Base-by-base conservation (phyloP, 805 yeast species). In the Grigorovia humatica region DNA sequence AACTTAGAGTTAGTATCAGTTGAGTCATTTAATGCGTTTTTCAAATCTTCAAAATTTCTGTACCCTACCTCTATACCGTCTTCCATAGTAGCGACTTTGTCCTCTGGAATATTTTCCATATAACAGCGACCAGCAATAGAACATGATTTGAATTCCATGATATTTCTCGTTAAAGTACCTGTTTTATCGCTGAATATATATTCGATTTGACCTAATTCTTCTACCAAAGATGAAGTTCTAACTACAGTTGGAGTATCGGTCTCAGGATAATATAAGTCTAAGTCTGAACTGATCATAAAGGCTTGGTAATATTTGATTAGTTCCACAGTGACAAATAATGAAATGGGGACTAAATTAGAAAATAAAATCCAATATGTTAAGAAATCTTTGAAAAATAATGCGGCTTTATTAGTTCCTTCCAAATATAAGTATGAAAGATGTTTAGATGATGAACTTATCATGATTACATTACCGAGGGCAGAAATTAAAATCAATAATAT, bases 111-210 rank as follows among this genome's bases (percentile, higher is more conserved):
- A 43, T 81, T 87, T 49, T 78, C 85, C 42, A 88, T 85, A 66
- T 90, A 93, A 63, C 96, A 86, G 51, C 79, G 80, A 0, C 98
- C 99, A 2, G 89, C 97, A 63, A 93, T 88, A 0, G 96, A 80
- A 61, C 96, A 89, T 9, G 93, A 81, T 65, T 87, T 89, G 70
- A 88, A 93, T 68, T 89, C 98, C 99, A 93, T 93, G 51, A 93
- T 84, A 64, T 93, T 93, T 68, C 97, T 73, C 0, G 99, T 93
- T 53, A 93, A 74, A 0, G 99, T 93, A 32, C 99, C 99, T 0
- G 99, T 93, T 65, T 93, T 93, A 68, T 93, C 99, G 67, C 96
- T 87, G 70, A 93, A 93, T 20, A 93, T 86, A 64, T 89, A 90
- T 65, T 91, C 95, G 61, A 93, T 90, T 67, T 93, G 99, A 29